Percentiles rank a stretch among this genome's conserved stretches.
Conservation (phyloP, 2,329 filamentous ascomycete genomes). For the Biscogniauxia marginata region DNA sequence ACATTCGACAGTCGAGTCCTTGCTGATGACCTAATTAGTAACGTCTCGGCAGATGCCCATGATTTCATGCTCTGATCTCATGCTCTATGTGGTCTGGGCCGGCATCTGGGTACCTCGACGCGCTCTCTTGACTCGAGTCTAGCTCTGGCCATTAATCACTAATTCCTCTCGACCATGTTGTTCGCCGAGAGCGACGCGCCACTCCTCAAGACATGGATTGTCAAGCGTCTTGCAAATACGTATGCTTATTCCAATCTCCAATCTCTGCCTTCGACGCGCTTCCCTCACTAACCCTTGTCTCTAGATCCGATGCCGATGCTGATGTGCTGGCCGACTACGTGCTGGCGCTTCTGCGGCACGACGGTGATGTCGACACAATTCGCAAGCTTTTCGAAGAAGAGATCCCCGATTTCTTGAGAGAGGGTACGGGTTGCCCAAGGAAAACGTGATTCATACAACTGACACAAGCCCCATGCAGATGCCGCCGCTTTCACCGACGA, state of each 20-base stretch:
- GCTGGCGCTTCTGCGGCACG: constrained; percentile 71
- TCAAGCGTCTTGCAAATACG: constrained; percentile 75
- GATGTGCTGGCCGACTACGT: constrained; percentile 84
- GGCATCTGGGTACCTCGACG: too few relatives aligned
- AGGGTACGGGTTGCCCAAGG: constrained; percentile 48
- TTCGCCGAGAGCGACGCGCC: constrained; percentile 62
- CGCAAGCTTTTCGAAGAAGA: constrained; percentile 68
- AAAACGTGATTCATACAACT: neutral
- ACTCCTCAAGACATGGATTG: constrained; percentile 72
- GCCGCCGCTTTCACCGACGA: constrained; percentile 66
- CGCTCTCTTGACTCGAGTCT: neutral
- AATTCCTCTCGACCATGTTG: constrained; percentile 46
- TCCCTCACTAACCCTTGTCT: constrained; percentile 11
- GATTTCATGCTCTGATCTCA: too few relatives aligned
- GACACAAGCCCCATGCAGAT: constrained; percentile 39
- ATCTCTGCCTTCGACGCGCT: neutral
- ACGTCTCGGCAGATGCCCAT: too few relatives aligned
- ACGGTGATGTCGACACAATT: constrained; percentile 63
- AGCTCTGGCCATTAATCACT: neutral
- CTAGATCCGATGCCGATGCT: constrained; percentile 73
- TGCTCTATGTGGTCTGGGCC: too few relatives aligned
- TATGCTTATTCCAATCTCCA: constrained; percentile 39
- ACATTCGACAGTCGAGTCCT: too few relatives aligned
- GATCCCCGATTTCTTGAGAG: constrained; percentile 72
- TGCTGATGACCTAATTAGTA: too few relatives aligned